Evolutionary conservation across 768 basidiomycete genomes (phyloP), one percentile per base, ranked within the genome.

Genomic region (Amyloporia xantha): DNA sequence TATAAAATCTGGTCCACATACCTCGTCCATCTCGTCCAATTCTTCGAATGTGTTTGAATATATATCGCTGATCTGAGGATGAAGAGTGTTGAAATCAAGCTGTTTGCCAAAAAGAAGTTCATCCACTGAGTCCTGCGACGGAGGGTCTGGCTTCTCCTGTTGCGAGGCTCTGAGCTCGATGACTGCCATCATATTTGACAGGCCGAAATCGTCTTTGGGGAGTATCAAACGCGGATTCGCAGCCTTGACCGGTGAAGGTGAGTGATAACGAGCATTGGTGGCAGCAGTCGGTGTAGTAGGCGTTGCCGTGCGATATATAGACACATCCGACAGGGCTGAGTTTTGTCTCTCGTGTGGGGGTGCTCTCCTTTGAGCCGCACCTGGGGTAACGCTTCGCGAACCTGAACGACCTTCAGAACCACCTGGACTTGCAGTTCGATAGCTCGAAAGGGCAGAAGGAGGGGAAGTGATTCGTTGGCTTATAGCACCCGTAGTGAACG

Each of bases 131-230:
- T 87, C 75, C 52, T 80, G 55, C n/a, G 70, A 67, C 3, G 57
- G n/a, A 4, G 41, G 49, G 25, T 51, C 54, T 44, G 33, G 67
- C 65, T 36, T 59, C 43, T 60, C 62, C 49, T 65, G 71, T 26
- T 62, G 58, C 35, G 64, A 61, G 21, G 79, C 81, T 27, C 75
- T 73, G 30, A 77, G 75, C 64, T 92, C 85, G 48, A 96, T 91
- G 37, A 94, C 74, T 21, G 89, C 84, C 76, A 96, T 76, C 89
- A 96, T 92, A 44, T 82, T 76, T 6, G 78, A 68, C 21, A 95
- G 70, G 1, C 93, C 93, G 66, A 94, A 94, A 63, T 94, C 91
- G 60, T 94, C 82, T 52, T 74, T 76, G n/a, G 78, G 78, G 41
- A 85, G 65, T 37, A 78, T 62, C 27, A 74, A 71, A 39, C 67